These are phyloP conservation scores for Scortechinia acanthostroma DNA, from an alignment of 2,329 filamentous ascomycete genomes.

Conservation along the genomic window DNA sequence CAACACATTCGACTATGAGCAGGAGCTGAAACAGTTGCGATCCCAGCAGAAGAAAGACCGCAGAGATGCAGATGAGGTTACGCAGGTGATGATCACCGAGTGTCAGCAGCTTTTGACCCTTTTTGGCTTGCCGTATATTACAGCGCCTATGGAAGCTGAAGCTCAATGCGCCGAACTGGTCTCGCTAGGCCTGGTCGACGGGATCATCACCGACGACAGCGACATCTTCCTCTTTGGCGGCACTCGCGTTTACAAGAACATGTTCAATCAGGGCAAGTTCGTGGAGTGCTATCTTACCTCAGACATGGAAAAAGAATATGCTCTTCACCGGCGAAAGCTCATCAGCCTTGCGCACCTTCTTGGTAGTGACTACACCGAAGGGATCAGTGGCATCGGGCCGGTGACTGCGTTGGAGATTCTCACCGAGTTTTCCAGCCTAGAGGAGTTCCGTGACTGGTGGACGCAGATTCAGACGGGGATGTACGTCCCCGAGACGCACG, in stretches of 20 bases:
- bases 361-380: slow-evolving; percentile 91
- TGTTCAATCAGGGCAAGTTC: slow-evolving; percentile 98
- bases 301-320: slow-evolving; percentile 84
- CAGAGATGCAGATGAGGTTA: slow-evolving; percentile 92
- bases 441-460: slow-evolving; percentile 86
- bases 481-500: slow-evolving; percentile 53
- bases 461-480: slow-evolving; percentile 61
- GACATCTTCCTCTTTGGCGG: slow-evolving; percentile 96
- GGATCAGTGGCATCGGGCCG: slow-evolving; percentile 81
- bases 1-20: slow-evolving; percentile 75
- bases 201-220: slow-evolving; percentile 94
- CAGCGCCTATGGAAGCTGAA: slow-evolving; percentile 97
- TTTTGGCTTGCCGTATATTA: slow-evolving; percentile 93
- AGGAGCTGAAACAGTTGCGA: slow-evolving; percentile 77
- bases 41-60: slow-evolving; percentile 95
- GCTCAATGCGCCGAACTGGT: slow-evolving; percentile 94
- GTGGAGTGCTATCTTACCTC: slow-evolving; percentile 86
- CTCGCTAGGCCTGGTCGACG: slow-evolving; percentile 78
- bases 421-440: slow-evolving; percentile 74
- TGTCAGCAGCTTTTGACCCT: slow-evolving; percentile 84
- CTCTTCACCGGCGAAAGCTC: slow-evolving; percentile 76
- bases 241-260: slow-evolving; percentile 96
- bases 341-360: slow-evolving; percentile 86
- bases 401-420: slow-evolving; percentile 92
- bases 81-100: slow-evolving; percentile 89